phyloP scores from a whole-genome alignment of 2,329 filamentous ascomycete genomes.

The Stagonosporopsis tanaceti region DNA sequence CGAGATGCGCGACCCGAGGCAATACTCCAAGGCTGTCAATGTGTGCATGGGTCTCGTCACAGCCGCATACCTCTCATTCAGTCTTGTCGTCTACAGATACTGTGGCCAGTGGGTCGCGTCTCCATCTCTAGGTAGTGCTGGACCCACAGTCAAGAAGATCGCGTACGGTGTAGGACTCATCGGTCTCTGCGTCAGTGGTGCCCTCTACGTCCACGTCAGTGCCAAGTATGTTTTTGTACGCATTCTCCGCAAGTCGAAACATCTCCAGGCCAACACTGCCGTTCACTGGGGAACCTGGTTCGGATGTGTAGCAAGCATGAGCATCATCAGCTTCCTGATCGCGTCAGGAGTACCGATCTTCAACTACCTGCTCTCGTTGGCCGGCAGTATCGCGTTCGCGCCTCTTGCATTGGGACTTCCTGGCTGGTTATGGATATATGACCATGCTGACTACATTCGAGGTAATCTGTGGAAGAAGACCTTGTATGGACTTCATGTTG shows the following conservation, averaged over 20 bases:
- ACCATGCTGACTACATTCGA: slow-evolving; percentile 54
- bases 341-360: slow-evolving; percentile 65
- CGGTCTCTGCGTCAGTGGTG: slow-evolving; percentile 61
- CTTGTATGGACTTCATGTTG: slow-evolving; percentile 52
- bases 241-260: slow-evolving; percentile 58
- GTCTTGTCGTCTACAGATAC: slow-evolving; percentile 67
- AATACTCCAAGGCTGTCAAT: slow-evolving; percentile 68
- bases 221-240: slow-evolving; percentile 65
- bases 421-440: slow-evolving; percentile 61
- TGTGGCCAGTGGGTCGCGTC: slow-evolving; percentile 69
- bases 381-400: slow-evolving; percentile 61
- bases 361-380: slow-evolving; percentile 60
- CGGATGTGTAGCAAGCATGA: slow-evolving; percentile 54
- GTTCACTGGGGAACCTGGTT: slow-evolving; percentile 63
- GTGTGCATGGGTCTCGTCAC: slow-evolving; percentile 67
- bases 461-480: slow-evolving; percentile 47
- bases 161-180: slow-evolving; percentile 65
- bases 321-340: slow-evolving; percentile 58
- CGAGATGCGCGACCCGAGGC: slow-evolving; percentile 67
- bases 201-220: slow-evolving; percentile 59
- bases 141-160: slow-evolving; percentile 65
- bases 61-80: slow-evolving; percentile 65
- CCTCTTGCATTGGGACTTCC: slow-evolving; percentile 59
- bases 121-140: slow-evolving; percentile 67
- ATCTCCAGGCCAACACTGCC: slow-evolving; percentile 59